Base-by-base conservation (phyloP, 2,329 filamentous ascomycete species). In the Talaromyces piceae region DNA sequence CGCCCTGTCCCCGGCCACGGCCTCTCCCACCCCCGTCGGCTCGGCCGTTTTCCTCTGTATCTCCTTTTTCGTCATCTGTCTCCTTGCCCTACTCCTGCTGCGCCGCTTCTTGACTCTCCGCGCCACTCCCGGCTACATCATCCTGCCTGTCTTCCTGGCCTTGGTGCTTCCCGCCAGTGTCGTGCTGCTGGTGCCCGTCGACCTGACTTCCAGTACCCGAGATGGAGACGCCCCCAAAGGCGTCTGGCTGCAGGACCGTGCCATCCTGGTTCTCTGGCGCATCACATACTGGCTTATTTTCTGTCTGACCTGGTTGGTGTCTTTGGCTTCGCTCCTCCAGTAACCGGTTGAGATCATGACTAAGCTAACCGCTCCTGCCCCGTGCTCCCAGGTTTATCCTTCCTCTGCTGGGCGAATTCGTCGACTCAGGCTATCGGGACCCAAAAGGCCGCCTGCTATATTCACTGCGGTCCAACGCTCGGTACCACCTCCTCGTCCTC, bases 271-370 rank as follows among this genome's bases (percentile, higher is more conserved):
- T 22, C 86, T 86, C 52, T 98, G 93, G 93, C 82, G 91, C 64
- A 91, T 98, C 57, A 86, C 87, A 18, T 98, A 98, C 72, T 98
- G 93, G 93, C 77, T 98, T 50, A 97, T 91, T 0, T 98, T 98
- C 71, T 83, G 84, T 47, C 73, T 98, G 63, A 97, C 91, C 51
- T 98, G 93, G 93, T 91, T 74, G 47, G 77, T 59, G 41, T 43
- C 27, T 16, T 23, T 26, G 44, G 11, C 39, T 45, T 22, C 33
- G 6, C 9, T 30, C 26, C 8, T 31, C 8, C 5, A 9, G 4
- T 37, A n/a, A n/a, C n/a, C n/a, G n/a, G 16, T 37, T n/a, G n/a
- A n/a, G 7, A 31, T 7, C 9, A 0, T 20, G 37, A 12, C 33
- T 5, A 18, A 18, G 18, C 26, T 23, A 44, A 33, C 31, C 18